phyloP scores from a whole-genome alignment of 352 stramenopile genomes.

The Globisporangium paroecandrum region DNA sequence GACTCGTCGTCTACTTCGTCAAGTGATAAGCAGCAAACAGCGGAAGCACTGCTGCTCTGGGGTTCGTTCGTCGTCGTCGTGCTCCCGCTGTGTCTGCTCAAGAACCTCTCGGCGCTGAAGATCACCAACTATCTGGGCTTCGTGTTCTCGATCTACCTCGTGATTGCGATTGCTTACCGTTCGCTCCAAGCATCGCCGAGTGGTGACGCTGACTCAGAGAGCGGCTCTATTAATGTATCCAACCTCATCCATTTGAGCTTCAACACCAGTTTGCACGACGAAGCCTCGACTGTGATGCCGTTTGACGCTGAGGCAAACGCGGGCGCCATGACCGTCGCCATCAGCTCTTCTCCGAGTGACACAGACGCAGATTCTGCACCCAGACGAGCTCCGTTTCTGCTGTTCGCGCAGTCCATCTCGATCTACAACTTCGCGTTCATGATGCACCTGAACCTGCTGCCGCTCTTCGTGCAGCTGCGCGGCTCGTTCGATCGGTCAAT shows the following conservation, averaged over 20 bases:
- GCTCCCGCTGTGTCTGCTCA: neutral
- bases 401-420: neutral
- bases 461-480: neutral
- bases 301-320: neutral
- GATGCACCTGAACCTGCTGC: neutral
- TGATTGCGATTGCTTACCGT: neutral
- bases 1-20: neutral
- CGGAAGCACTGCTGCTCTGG: neutral
- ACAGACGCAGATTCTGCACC: neutral
- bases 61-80: neutral
- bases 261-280: neutral
- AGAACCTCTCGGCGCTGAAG: neutral
- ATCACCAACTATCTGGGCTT: neutral
- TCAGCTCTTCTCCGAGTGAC: neutral
- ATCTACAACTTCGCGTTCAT: slow-evolving; percentile 1
- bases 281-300: neutral
- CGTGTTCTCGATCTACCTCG: neutral
- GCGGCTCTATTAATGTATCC: neutral
- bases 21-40: neutral
- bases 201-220: neutral
- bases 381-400: neutral
- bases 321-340: neutral
- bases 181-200: neutral
- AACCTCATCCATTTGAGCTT: neutral
- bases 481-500: neutral